phyloP scores from a whole-genome alignment of 2,329 filamentous ascomycete genomes.

The Colletotrichum orbiculare region DNA sequence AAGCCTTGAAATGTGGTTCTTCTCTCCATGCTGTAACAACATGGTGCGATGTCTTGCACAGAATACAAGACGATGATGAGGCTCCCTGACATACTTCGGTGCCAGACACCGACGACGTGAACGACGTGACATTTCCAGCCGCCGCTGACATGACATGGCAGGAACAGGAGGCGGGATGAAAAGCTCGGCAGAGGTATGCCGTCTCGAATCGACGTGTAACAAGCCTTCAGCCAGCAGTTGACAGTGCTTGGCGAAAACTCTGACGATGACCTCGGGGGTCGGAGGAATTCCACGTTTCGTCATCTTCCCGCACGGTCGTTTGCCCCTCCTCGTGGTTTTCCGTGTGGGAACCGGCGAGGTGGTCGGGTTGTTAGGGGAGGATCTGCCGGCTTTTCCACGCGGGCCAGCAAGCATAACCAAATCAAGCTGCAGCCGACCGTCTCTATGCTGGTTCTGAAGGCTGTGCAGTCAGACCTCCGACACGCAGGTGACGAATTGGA shows the following conservation, averaged over 20 bases:
- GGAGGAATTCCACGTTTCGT: constrained; percentile 30
- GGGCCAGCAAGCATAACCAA: constrained; percentile 33
- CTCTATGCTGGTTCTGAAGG: constrained; percentile 24
- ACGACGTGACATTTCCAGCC: constrained; percentile 22
- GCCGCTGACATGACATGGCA: constrained; percentile 29
- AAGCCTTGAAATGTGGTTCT: constrained; percentile 15
- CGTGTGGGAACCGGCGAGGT: constrained; percentile 3
- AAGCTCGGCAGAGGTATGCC: constrained; percentile 24
- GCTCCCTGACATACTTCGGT: neutral
- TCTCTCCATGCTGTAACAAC: constrained; percentile 5
- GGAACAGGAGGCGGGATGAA: constrained; percentile 29
- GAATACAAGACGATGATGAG: neutral
- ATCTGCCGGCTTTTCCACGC: constrained; percentile 27
- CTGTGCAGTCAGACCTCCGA: constrained; percentile 25
- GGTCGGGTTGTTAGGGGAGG: constrained; percentile 5
- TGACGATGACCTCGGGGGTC: constrained; percentile 23
- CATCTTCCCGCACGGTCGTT: constrained; percentile 26
- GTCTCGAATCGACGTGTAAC: constrained; percentile 28
- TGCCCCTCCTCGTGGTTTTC: constrained; percentile 5
- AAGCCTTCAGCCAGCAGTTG: constrained; percentile 33
- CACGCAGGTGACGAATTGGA: constrained; percentile 28
- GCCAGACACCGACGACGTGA: neutral
- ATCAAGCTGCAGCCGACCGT: constrained; percentile 19
- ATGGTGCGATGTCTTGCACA: too few species aligned
- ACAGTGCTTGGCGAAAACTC: constrained; percentile 32